phyloP scores from a whole-genome alignment of 2,329 filamentous ascomycete species.

The Colletotrichum orbiculare region DNA sequence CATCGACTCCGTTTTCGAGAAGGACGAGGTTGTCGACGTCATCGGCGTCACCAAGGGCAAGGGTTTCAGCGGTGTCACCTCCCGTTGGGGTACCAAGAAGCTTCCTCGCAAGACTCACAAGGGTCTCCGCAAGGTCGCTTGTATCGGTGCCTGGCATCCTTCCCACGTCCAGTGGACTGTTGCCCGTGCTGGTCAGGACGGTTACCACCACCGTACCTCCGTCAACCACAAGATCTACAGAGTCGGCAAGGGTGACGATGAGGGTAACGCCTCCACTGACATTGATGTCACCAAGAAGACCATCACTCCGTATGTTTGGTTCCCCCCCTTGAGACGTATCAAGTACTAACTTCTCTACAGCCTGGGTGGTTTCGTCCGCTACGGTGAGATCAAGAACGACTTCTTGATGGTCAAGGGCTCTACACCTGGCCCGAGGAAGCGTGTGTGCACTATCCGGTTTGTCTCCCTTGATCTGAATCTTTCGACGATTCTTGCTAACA shows the following conservation, averaged over 20 bases:
- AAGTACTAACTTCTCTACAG: constrained; percentile 61
- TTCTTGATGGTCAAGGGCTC: constrained; percentile 98
- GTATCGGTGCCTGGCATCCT: constrained; percentile 99
- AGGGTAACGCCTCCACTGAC: constrained; percentile 93
- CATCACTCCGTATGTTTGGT: constrained; percentile 92
- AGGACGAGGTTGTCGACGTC: constrained; percentile 99
- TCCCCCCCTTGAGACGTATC: background rate
- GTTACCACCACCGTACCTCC: constrained; percentile 99
- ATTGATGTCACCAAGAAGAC: constrained; percentile 99
- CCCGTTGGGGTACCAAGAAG: constrained; percentile 99
- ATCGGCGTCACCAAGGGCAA: constrained; percentile 99
- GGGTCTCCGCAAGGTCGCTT: constrained; percentile 99
- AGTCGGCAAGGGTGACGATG: constrained; percentile 91
- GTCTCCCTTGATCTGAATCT: no score
- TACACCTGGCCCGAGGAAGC: constrained; percentile 98
- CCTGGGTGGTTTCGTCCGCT: constrained; percentile 98
- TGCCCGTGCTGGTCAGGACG: constrained; percentile 98
- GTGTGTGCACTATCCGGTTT: constrained; percentile 87
- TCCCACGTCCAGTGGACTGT: constrained; percentile 99
- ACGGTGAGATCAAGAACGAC: constrained; percentile 99
- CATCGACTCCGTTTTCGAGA: constrained; percentile 95
- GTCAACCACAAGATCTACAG: constrained; percentile 99
- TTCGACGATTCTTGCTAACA: no score
- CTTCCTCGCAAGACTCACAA: constrained; percentile 99
- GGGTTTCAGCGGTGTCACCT: constrained; percentile 97